A percentile compares a stretch with the other conserved stretches of the same genome.
phyloP scores from a whole-genome alignment of 169 alveolate genomes.

The Cryptosporidium sp. region DNA sequence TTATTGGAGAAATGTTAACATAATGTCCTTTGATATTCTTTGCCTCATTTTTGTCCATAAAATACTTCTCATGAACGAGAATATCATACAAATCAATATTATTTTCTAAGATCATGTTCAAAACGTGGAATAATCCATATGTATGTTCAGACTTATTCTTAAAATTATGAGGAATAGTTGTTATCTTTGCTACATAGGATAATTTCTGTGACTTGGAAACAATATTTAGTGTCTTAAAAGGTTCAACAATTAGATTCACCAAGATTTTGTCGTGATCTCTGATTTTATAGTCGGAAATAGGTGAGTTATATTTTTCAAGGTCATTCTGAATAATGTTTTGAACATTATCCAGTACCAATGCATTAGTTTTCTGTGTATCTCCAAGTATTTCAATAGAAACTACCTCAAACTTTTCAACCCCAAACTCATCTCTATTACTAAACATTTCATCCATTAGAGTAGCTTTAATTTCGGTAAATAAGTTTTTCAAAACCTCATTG shows the following conservation, averaged over 20 bases:
- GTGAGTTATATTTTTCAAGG: not conserved
- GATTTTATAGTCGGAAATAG: not conserved
- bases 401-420: constrained; percentile 30
- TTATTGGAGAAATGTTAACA: not conserved
- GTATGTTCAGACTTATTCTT: not conserved
- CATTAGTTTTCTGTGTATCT: not conserved
- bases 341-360: not conserved
- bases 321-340: constrained; percentile 17
- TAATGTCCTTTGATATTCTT: not conserved
- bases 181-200: constrained; percentile 17
- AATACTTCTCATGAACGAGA: constrained; percentile 26
- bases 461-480: not conserved
- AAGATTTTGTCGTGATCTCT: not conserved
- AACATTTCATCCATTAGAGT: not conserved
- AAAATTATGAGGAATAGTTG: constrained; percentile 23
- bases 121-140: constrained; percentile 14
- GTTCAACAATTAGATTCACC: constrained; percentile 4
- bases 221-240: constrained; percentile 7
- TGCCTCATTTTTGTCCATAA: not conserved
- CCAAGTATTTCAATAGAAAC: not conserved
- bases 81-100: constrained; percentile 48
- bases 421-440: not conserved
- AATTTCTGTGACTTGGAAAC: constrained; percentile 13
- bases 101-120: not conserved
- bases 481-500: not conserved